Evolutionary conservation across 345 rosid species (phyloP).

Genomic region (Psidium guajava): DNA sequence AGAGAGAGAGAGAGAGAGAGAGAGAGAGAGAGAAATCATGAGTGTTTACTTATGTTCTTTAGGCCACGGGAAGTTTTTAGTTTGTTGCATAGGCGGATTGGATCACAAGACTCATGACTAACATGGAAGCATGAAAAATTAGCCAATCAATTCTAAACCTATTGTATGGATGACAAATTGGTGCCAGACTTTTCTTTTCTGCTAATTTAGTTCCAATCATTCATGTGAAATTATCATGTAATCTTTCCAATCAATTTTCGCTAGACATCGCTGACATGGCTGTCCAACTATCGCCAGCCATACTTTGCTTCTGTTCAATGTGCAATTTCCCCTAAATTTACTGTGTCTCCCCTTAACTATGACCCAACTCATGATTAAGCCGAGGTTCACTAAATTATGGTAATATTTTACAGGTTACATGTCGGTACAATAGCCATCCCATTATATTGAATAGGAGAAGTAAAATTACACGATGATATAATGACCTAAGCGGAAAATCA

Average conservation of each 20-base stretch:
- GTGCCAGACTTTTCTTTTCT: not conserved
- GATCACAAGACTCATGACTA: not conserved
- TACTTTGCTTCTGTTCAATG: not conserved
- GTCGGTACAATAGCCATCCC: not conserved
- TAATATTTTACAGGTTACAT: not conserved
- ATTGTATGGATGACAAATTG: not conserved
- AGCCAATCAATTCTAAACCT: rapidly evolving
- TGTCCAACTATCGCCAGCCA: not conserved
- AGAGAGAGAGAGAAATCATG: too few relatives aligned
- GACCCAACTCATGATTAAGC: not conserved
- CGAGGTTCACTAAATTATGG: not conserved
- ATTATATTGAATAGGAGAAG: not conserved
- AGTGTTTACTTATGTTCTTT: not conserved
- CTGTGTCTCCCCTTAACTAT: not conserved
- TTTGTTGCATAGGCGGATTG: not conserved
- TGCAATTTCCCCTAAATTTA: not conserved
- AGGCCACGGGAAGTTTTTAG: not conserved
- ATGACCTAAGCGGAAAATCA: not conserved
- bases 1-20: too few relatives aligned
- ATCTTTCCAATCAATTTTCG: not conserved
- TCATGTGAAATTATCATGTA: not conserved
- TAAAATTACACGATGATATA: not conserved
- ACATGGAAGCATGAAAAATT: not conserved
- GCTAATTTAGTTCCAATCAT: not conserved
- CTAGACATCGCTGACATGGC: not conserved